Percentiles rank a stretch among this genome's conserved stretches.
Conservation (phyloP, 768 basidiomycete genomes). For the Exidia glandulosa region DNA sequence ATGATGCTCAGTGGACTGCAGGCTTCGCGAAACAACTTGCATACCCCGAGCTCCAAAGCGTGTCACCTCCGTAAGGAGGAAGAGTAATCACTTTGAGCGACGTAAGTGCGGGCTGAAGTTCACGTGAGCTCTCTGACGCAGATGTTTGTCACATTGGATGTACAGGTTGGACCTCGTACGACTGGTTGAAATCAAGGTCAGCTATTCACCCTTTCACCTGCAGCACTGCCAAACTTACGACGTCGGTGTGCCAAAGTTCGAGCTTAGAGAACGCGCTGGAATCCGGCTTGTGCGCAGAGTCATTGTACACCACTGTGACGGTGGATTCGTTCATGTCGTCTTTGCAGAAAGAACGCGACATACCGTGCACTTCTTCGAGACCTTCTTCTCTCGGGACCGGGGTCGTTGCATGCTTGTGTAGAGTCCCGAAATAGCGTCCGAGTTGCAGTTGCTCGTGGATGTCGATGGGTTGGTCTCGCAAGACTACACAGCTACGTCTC, state of each 20-base stretch:
- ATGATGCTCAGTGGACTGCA: not conserved
- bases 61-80: constrained; percentile 67
- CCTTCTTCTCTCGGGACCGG: constrained; percentile 60
- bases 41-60: constrained; percentile 70
- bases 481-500: constrained; percentile 33
- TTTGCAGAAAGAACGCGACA: constrained; percentile 9
- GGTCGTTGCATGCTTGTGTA: constrained; percentile 78
- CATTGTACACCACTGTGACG: constrained; percentile 55
- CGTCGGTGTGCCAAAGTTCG: constrained; percentile 78
- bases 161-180: constrained; percentile 78
- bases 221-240: constrained; percentile 12
- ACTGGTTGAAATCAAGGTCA: constrained; percentile 8
- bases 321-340: no score
- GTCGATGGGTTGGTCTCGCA: constrained; percentile 61
- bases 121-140: not conserved
- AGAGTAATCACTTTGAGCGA: constrained; percentile 61
- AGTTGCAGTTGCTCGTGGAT: constrained; percentile 64
- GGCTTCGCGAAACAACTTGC: constrained; percentile 10
- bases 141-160: constrained; percentile 30
- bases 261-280: constrained; percentile 54
- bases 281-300: constrained; percentile 46
- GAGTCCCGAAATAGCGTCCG: constrained; percentile 57
- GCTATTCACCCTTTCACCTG: not conserved
- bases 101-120: constrained; percentile 13
- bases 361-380: constrained; percentile 66